These are phyloP conservation scores for Tolypocladium tropicale DNA, from an alignment of 2,329 filamentous ascomycete species.

Conservation along the genomic window DNA sequence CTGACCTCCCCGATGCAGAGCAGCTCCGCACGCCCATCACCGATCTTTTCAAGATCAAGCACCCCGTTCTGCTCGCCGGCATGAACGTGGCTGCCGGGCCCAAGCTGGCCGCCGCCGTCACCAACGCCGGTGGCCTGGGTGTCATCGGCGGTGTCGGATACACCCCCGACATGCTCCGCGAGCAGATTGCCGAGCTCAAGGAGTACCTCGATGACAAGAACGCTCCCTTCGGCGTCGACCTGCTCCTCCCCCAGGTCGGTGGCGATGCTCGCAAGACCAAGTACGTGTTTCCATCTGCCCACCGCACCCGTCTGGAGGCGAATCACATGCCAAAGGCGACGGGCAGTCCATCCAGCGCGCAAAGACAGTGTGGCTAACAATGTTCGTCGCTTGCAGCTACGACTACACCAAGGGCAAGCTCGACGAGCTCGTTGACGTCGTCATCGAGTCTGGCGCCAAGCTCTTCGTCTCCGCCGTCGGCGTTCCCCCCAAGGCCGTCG, in stretches of 20 bases:
- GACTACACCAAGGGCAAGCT: slow-evolving; percentile 99
- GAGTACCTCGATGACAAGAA: slow-evolving; percentile 79
- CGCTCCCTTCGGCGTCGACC: slow-evolving; percentile 88
- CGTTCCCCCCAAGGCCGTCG: slow-evolving; percentile 77
- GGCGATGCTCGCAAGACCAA: slow-evolving; percentile 94
- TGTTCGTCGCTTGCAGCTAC: slow-evolving; percentile 50
- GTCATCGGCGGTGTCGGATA: slow-evolving; percentile 95
- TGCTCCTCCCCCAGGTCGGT: slow-evolving; percentile 88
- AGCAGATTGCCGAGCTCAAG: slow-evolving; percentile 94
- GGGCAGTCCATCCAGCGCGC: too few species aligned
- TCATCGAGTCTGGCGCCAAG: slow-evolving; percentile 83
- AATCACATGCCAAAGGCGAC: slow-evolving; percentile 3
- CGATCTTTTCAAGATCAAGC: slow-evolving; percentile 95
- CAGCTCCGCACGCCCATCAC: slow-evolving; percentile 80
- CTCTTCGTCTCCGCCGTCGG: slow-evolving; percentile 97
- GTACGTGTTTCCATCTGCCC: slow-evolving; percentile 23
- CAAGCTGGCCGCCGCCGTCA: slow-evolving; percentile 91
- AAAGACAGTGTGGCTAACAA: background rate
- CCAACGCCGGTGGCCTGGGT: slow-evolving; percentile 91
- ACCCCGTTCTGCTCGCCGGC: slow-evolving; percentile 88
- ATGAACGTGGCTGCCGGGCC: slow-evolving; percentile 99
- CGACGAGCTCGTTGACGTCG: slow-evolving; percentile 76
- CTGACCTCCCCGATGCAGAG: slow-evolving; percentile 14
- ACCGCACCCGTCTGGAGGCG: background rate
- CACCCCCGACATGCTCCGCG: slow-evolving; percentile 91